phyloP scores from a whole-genome alignment of 345 rosid species.

The Litchi chinensis region DNA sequence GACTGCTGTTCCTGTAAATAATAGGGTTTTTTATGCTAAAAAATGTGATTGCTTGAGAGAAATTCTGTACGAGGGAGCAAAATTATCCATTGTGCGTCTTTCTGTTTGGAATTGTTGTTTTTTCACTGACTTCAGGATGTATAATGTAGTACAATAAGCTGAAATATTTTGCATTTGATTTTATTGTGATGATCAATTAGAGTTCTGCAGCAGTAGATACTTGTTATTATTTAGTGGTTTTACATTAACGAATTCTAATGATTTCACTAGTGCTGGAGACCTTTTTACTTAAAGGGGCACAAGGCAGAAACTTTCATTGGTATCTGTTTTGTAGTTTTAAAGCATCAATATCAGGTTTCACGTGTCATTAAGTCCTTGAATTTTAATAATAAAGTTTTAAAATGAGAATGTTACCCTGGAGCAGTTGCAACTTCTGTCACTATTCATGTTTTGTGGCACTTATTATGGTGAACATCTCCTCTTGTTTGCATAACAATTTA shows the following conservation, averaged over 20 bases:
- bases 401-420: not conserved
- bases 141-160: not conserved
- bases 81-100: not conserved
- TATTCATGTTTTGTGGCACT: not conserved
- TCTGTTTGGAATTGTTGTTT: not conserved
- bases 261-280: not conserved
- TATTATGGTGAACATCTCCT: not conserved
- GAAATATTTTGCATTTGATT: not conserved
- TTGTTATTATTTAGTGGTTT: slow-evolving; percentile 3
- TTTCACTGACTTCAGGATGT: not conserved
- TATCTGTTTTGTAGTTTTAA: not conserved
- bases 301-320: not conserved
- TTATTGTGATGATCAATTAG: not conserved
- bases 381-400: not conserved
- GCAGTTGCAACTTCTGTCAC: not conserved
- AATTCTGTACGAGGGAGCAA: not conserved
- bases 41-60: not conserved
- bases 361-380: not conserved
- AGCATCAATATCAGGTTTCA: not conserved
- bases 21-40: not conserved
- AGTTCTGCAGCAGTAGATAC: not conserved
- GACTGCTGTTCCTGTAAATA: not conserved
- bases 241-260: not conserved
- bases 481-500: not conserved
- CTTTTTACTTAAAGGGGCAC: not conserved